phyloP scores from a whole-genome alignment of 306 rosid species.

The Spatholobus suberectus region DNA sequence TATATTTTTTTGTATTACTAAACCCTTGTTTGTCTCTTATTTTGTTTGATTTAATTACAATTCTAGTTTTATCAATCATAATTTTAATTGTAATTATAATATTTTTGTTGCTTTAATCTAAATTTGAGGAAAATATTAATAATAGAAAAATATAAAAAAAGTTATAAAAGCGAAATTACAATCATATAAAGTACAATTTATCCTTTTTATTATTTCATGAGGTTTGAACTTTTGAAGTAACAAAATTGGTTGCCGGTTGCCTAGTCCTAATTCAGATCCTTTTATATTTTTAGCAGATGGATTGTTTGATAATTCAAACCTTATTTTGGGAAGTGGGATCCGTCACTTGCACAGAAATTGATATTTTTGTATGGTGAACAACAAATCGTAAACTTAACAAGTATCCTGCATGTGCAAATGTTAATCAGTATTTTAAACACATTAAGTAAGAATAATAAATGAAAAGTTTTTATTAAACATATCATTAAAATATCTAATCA shows the following conservation, averaged over 20 bases:
- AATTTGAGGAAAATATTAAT: neutral
- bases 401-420: neutral
- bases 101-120: neutral
- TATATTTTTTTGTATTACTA: too few relatives aligned
- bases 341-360: constrained; percentile 17
- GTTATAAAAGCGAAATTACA: neutral
- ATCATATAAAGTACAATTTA: neutral
- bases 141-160: neutral
- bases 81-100: neutral
- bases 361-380: neutral
- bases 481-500: neutral
- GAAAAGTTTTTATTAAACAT: neutral
- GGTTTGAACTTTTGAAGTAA: neutral
- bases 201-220: neutral
- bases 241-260: neutral
- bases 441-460: neutral
- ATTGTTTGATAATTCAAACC: neutral
- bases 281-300: neutral
- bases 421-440: neutral
- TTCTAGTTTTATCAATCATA: neutral
- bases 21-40: neutral
- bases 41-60: neutral
- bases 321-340: constrained; percentile 35
- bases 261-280: neutral
- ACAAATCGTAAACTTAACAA: neutral